phyloP scores from a whole-genome alignment of 164 flowering plant genomes.

The Aristolochia californica region DNA sequence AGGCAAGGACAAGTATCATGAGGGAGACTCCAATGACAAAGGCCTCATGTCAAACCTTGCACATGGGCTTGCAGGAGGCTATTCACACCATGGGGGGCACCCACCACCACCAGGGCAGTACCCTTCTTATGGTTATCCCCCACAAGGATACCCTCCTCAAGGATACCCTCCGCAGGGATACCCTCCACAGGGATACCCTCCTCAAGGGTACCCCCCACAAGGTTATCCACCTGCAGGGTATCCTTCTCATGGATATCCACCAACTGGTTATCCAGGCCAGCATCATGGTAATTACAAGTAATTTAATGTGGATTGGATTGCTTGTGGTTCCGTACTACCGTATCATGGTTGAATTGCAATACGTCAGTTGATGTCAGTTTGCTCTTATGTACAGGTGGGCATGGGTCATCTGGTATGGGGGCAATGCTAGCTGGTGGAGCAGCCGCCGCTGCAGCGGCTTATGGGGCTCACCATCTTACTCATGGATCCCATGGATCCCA shows the following conservation, averaged over 20 bases:
- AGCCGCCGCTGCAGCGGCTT: constrained; percentile 76
- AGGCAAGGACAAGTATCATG: constrained; percentile 35
- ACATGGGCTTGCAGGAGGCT: constrained; percentile 22
- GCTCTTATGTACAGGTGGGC: constrained; percentile 16
- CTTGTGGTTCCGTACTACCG: too few relatives aligned
- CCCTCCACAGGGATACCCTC: constrained; percentile 29
- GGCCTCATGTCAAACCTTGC: constrained; percentile 34
- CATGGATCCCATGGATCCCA: constrained; percentile 20
- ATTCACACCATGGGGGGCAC: constrained; percentile 8
- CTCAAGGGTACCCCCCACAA: constrained; percentile 27
- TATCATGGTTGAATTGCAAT: too few relatives aligned
- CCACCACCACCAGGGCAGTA: constrained; percentile 23
- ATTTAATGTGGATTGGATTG: too few relatives aligned
- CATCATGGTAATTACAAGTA: constrained; percentile 10
- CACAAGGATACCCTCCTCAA: too few relatives aligned
- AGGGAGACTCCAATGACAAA: constrained; percentile 22
- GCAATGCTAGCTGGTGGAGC: constrained; percentile 77
- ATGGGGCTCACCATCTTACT: constrained; percentile 43
- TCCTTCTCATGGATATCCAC: constrained; percentile 30
- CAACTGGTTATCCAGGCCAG: constrained; percentile 33
- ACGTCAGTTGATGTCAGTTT: too few relatives aligned
- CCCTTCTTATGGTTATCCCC: constrained; percentile 34
- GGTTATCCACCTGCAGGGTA: constrained; percentile 24
- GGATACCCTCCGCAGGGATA: too few relatives aligned
- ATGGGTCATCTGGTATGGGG: constrained; percentile 33